Conservation (phyloP, 2,329 filamentous ascomycete genomes). For the Claviceps monticola region DNA sequence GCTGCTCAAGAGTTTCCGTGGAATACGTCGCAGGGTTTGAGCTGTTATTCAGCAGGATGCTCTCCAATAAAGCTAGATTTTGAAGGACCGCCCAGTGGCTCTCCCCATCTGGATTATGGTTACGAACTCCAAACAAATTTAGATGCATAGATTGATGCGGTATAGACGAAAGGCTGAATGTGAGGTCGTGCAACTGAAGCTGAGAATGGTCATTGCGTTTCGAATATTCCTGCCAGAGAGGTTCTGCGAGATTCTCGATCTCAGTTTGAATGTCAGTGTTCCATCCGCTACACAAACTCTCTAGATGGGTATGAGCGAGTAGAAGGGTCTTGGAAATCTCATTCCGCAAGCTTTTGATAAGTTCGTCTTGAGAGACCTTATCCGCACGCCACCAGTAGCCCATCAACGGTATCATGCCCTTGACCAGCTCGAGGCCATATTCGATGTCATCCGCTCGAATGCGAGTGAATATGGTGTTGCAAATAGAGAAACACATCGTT, state of each 20-base stretch:
- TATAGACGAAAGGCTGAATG: conserved; percentile 35
- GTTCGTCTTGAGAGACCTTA: conserved; percentile 43
- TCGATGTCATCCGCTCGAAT: conserved; percentile 54
- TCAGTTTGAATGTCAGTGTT: conserved; percentile 27
- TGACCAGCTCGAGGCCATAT: conserved; percentile 45
- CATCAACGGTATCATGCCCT: conserved; percentile 55
- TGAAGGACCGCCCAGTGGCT: conserved; percentile 47
- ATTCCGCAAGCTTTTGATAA: conserved; percentile 52
- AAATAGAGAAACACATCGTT: conserved; percentile 57
- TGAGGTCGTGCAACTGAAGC: conserved; percentile 65
- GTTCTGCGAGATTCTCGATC: conserved; percentile 53
- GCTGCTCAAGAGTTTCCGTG: conserved; percentile 27
- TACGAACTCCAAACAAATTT: conserved; percentile 37
- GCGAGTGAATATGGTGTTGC: conserved; percentile 57
- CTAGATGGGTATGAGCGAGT: conserved; percentile 48
- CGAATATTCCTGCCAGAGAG: conserved; percentile 66
- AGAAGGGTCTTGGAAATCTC: conserved; percentile 65
- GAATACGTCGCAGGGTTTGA: conserved; percentile 11
- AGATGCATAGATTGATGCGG: conserved; percentile 31
- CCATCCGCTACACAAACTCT: conserved; percentile 36
- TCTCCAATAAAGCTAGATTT: conserved; percentile 43
- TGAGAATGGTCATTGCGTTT: conserved; percentile 55
- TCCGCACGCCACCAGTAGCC: conserved; percentile 67
- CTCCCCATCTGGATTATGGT: conserved; percentile 40
- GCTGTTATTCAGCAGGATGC: conserved; percentile 23